A percentile compares a stretch with the other conserved stretches of the same genome.
Conservation (phyloP, 257 asterid genomes). For the Scutellaria minor region DNA sequence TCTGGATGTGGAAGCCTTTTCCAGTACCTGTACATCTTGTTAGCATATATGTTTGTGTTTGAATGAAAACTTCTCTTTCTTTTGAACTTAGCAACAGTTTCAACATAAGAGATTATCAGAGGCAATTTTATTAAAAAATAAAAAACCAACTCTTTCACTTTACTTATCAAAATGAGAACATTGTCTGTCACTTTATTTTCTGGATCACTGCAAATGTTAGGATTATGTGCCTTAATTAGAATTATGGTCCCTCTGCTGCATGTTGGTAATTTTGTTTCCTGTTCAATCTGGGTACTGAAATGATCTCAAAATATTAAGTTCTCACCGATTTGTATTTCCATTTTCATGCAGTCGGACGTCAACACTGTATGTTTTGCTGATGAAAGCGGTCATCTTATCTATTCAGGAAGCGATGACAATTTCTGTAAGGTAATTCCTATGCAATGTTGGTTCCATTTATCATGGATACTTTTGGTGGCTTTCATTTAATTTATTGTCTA, state of each 20-base stretch:
- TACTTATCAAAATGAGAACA: neutral
- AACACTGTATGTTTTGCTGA: conserved; percentile 94
- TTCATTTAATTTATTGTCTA: too few species aligned
- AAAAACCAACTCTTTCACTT: too few species aligned
- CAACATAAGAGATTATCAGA: too few species aligned
- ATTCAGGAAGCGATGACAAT: conserved; percentile 90
- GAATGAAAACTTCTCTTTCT: too few species aligned
- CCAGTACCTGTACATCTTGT: too few species aligned
- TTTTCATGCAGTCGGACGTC: conserved; percentile 77
- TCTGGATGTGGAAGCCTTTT: too few species aligned
- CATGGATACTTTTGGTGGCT: neutral
- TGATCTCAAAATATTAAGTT: conserved; percentile 9
- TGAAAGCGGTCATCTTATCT: conserved; percentile 85
- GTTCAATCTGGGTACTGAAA: neutral
- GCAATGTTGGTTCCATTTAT: neutral
- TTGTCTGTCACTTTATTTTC: neutral
- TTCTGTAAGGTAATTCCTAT: conserved; percentile 69
- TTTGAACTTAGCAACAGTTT: too few species aligned
- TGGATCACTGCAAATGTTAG: neutral
- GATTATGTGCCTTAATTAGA: neutral
- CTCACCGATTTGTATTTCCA: neutral
- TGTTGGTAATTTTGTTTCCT: neutral
- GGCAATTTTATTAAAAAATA: too few species aligned
- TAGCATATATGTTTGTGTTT: too few species aligned
- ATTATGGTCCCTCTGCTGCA: neutral